Evolutionary conservation across 179 eudicot species (phyloP), one percentile per base, ranked within the genome.

Genomic region (Nepenthes alata): DNA sequence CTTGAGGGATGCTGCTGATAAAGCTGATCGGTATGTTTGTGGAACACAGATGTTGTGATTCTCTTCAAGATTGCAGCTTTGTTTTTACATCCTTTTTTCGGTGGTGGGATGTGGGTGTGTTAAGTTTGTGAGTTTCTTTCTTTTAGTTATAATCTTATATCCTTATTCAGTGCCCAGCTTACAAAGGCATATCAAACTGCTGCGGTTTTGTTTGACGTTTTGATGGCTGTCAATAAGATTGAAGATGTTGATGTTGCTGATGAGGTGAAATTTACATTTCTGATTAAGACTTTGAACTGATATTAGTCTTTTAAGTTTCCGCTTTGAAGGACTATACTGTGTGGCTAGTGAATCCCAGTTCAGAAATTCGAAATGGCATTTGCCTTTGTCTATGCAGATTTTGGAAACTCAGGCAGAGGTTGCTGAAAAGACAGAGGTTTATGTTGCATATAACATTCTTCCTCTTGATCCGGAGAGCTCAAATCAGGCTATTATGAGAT

Each of bases 101-200:
- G 5, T 41, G 8, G 6, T 41, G 45, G 8, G 45, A 41, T 41
- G 8, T 4, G 5, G 45, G 45, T 41, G 45, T 0, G 5, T 58
- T 12, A 6, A 14, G 35, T 39, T 41, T 37, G 5, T 48, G 11
- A 49, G 14, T 50, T 48, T 50, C 14, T 34, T 5, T 10, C 53
- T 10, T 6, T 50, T 50, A 11, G 50, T 47, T 47, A 11, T 50
- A 50, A 4, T 11, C 4, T 50, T 10, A 57, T 35, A 11, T 45
- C 0, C 63, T 41, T 67, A 14, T 60, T 62, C 75, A 85, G 90
- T 52, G 87, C 90, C 25, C 90, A 85, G 70, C 81, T 85, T 39
- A 82, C 87, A 4, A 85, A 85, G 70, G 90, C 87, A 52, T 85
- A 85, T 70, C 90, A 85, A 70, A 85, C 90, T 37, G 90, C 87